A percentile compares a stretch with the other conserved stretches of the same genome.
These are phyloP conservation scores for Aspergillus sojae DNA, from an alignment of 2,329 filamentous ascomycete genomes.

Conservation along the genomic window DNA sequence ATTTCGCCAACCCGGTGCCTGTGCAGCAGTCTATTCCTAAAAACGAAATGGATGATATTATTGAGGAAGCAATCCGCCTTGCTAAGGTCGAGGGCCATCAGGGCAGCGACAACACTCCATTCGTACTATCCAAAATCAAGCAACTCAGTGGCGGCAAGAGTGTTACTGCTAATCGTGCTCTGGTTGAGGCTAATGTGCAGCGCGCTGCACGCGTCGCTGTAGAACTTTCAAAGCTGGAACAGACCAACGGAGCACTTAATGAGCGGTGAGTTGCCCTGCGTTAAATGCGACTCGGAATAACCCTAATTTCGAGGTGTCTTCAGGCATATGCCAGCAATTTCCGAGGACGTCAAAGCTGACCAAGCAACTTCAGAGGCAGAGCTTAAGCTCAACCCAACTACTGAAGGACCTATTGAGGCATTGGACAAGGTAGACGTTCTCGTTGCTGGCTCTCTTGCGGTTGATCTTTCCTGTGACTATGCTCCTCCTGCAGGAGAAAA, in stretches of 20 bases:
- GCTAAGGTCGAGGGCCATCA: constrained; percentile 66
- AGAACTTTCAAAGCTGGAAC: constrained; percentile 60
- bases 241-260: constrained; percentile 26
- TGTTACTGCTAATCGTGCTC: constrained; percentile 71
- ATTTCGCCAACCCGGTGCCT: constrained; percentile 89
- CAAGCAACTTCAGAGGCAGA: constrained; percentile 25
- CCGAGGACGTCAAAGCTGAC: constrained; percentile 27
- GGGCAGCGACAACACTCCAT: constrained; percentile 82
- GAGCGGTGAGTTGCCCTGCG: constrained; percentile 42
- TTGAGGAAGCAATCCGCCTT: constrained; percentile 68
- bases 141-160: constrained; percentile 73
- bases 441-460: constrained; percentile 85
- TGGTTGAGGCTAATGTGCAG: constrained; percentile 68
- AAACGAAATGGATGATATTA: constrained; percentile 68
- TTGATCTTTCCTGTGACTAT: constrained; percentile 87
- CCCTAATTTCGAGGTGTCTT: constrained; percentile 39
- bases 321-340: constrained; percentile 42
- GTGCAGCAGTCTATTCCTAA: constrained; percentile 69
- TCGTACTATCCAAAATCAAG: constrained; percentile 75
- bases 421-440: constrained; percentile 64
- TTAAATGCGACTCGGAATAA: constrained; percentile 26
- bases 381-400: constrained; percentile 12
- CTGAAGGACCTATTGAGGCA: constrained; percentile 11
- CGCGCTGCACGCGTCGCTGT: constrained; percentile 67
- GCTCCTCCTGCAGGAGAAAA: constrained; percentile 47